Percentiles rank a stretch among this genome's conserved stretches.
phyloP scores from a whole-genome alignment of 2,329 filamentous ascomycete genomes.

The Chrysoporthe puriensis region DNA sequence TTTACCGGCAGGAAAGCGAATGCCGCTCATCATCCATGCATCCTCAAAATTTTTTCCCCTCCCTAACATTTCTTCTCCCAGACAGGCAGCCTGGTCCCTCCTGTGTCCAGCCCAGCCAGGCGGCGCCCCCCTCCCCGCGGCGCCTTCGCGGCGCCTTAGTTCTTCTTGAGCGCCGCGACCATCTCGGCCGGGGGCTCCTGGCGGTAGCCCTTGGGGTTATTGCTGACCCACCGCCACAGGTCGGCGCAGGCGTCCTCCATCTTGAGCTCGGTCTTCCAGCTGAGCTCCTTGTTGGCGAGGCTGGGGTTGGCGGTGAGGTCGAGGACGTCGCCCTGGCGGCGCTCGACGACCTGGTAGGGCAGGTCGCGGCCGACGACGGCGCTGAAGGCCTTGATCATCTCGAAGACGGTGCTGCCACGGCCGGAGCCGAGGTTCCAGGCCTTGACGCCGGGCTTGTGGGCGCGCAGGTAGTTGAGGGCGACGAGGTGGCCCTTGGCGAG shows the following conservation, averaged over 20 bases:
- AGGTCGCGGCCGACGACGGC: slow-evolving; percentile 83
- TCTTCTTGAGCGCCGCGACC: slow-evolving; percentile 63
- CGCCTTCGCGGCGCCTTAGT: neutral
- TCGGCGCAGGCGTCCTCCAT: slow-evolving; percentile 93
- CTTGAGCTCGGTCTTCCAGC: slow-evolving; percentile 88
- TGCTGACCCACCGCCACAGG: slow-evolving; percentile 95
- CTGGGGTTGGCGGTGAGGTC: slow-evolving; percentile 91
- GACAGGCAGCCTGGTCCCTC: too few species aligned
- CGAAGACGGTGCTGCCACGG: slow-evolving; percentile 91
- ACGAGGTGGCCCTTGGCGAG: slow-evolving; percentile 84
- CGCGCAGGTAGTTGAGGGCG: slow-evolving; percentile 86
- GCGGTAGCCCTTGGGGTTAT: slow-evolving; percentile 93
- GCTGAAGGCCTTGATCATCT: slow-evolving; percentile 96
- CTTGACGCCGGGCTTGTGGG: slow-evolving; percentile 83
- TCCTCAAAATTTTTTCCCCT: neutral
- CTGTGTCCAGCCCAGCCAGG: too few species aligned
- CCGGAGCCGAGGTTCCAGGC: slow-evolving; percentile 98
- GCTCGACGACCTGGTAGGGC: slow-evolving; percentile 81
- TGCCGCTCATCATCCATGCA: too few species aligned
- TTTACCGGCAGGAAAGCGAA: neutral
- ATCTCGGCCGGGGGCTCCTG: slow-evolving; percentile 88
- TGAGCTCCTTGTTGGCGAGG: slow-evolving; percentile 84
- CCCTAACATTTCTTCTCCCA: too few species aligned
- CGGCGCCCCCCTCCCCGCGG: too few species aligned
- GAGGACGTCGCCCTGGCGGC: slow-evolving; percentile 87